A percentile compares a stretch with the other conserved stretches of the same genome.
phyloP scores from a whole-genome alignment of 2,329 filamentous ascomycete species.

The Botrytis deweyae region DNA sequence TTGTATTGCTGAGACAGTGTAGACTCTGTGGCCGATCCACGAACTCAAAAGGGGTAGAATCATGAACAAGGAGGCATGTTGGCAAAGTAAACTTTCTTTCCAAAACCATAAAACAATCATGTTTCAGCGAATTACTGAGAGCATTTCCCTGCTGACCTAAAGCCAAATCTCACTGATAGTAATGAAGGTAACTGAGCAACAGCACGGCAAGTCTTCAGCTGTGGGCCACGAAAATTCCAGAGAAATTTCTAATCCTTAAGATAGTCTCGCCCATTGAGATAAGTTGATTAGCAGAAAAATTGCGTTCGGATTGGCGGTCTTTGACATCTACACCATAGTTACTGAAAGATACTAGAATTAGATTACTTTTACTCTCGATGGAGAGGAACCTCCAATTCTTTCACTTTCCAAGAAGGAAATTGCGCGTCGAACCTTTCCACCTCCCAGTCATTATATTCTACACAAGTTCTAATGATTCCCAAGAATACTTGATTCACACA shows the following conservation, averaged over 20 bases:
- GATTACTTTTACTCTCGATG: not conserved
- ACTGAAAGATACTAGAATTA: not conserved
- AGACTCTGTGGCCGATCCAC: too few species aligned
- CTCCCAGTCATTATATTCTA: not conserved
- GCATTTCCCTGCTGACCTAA: too few species aligned
- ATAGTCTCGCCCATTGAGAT: not conserved
- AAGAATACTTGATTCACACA: not conserved
- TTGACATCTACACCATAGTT: not conserved
- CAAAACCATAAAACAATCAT: not conserved
- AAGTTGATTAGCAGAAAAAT: not conserved
- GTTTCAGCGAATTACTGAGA: not conserved
- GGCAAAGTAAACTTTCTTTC: not conserved
- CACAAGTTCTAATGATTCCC: not conserved
- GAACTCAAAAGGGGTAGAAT: not conserved
- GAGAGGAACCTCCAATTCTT: not conserved
- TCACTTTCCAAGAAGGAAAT: not conserved
- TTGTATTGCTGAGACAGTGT: too few species aligned
- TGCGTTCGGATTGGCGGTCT: not conserved
- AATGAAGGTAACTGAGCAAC: not conserved
- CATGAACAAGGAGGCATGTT: not conserved
- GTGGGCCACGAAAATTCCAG: too few species aligned
- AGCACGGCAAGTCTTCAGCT: too few species aligned
- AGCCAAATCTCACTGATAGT: not conserved
- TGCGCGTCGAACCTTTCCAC: not conserved
- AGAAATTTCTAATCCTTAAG: too few species aligned